Evolutionary conservation across 441 rosid species (phyloP).

Genomic region (Bocquillonia castaneifolia): DNA sequence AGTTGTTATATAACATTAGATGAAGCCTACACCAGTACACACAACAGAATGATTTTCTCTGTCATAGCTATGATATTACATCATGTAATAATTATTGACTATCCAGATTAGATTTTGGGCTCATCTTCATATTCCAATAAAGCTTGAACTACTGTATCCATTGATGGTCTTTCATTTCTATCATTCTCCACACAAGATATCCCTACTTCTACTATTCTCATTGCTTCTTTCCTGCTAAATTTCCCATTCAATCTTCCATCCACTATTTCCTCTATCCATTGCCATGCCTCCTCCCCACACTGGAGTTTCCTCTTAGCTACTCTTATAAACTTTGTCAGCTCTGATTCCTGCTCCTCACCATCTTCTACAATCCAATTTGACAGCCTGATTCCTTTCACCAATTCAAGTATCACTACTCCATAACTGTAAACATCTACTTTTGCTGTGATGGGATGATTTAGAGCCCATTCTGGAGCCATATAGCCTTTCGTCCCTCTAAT

Average conservation of each 20-base stretch:
- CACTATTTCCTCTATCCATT: slow-evolving; percentile 34
- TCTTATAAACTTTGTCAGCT: slow-evolving; percentile 29
- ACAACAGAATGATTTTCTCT: no score
- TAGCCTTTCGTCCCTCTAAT: slow-evolving; percentile 30
- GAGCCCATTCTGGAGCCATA: slow-evolving; percentile 32
- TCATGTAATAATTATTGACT: no score
- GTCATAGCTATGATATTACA: no score
- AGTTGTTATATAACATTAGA: no score
- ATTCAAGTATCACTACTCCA: slow-evolving; percentile 2
- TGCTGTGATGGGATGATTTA: slow-evolving; percentile 14
- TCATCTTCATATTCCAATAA: slow-evolving; percentile 27
- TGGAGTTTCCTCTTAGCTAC: slow-evolving; percentile 21
- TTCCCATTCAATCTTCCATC: slow-evolving; percentile 34
- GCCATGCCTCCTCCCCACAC: background rate
- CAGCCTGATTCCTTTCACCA: slow-evolving; percentile 20
- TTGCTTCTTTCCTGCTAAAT: slow-evolving; percentile 24
- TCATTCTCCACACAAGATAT: slow-evolving; percentile 33
- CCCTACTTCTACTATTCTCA: slow-evolving; percentile 33
- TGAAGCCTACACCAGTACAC: no score
- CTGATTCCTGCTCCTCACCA: slow-evolving; percentile 23
- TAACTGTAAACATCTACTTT: slow-evolving; percentile 16
- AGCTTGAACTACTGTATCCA: slow-evolving; percentile 35
- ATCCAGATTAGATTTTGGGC: no score
- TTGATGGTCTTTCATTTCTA: slow-evolving; percentile 37
- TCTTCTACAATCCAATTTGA: slow-evolving; percentile 23